Conservation (phyloP, 768 basidiomycete species). For the Dacryopinax spathularia region DNA sequence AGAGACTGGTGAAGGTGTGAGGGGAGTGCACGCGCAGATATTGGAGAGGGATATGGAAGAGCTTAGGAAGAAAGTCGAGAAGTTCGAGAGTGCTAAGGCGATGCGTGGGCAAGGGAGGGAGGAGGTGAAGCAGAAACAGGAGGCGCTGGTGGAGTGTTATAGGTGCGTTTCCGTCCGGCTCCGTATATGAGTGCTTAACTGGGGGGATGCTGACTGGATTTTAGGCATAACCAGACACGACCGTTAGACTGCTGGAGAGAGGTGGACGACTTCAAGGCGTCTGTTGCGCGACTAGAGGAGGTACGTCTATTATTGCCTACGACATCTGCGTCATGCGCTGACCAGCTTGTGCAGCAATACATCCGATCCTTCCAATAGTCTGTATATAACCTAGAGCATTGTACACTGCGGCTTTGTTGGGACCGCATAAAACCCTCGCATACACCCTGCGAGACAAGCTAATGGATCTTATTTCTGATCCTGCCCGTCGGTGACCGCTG, state of each 20-base stretch:
- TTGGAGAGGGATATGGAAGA: slow-evolving; percentile 65
- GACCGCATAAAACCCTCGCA: too few species aligned
- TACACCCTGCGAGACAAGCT: too few species aligned
- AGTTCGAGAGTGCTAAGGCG: slow-evolving; percentile 44
- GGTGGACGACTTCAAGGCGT: slow-evolving; percentile 52
- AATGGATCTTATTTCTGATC: too few species aligned
- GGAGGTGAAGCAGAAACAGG: slow-evolving; percentile 40
- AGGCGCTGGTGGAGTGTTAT: slow-evolving; percentile 62
- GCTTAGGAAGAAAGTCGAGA: slow-evolving; percentile 55
- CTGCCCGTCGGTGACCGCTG: too few species aligned
- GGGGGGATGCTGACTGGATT: background rate
- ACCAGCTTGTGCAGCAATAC: slow-evolving; percentile 1
- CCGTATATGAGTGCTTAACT: background rate
- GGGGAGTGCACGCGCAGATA: slow-evolving; percentile 39
- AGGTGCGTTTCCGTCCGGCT: slow-evolving; percentile 26
- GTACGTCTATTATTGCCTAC: slow-evolving; percentile 24
- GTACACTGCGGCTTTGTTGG: too few species aligned
- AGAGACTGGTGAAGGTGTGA: slow-evolving; percentile 23
- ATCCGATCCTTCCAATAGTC: slow-evolving; percentile 7
- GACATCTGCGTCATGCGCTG: background rate
- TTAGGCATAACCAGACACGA: slow-evolving; percentile 29
- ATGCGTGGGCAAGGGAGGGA: slow-evolving; percentile 27
- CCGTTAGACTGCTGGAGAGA: slow-evolving; percentile 64
- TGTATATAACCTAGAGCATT: background rate
- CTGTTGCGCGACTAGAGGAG: slow-evolving; percentile 55